Percentiles rank a stretch among this genome's conserved stretches.
Conservation (phyloP, 2,329 filamentous ascomycete genomes). For the Cladophialophora yegresii region DNA sequence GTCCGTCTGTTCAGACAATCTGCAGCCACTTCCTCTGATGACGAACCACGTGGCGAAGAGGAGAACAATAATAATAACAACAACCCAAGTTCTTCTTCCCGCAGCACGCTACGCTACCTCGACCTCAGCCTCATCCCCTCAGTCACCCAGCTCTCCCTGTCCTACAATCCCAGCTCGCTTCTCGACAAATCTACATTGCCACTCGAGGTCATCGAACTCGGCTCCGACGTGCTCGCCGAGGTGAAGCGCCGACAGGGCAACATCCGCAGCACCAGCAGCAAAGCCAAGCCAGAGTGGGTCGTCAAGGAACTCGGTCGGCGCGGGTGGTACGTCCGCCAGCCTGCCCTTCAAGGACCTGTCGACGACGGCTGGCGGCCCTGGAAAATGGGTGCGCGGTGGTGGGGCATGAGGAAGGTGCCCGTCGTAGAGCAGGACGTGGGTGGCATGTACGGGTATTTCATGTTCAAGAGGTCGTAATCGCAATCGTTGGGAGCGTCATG, state of each 20-base stretch:
- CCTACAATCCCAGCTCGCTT: slow-evolving; percentile 59
- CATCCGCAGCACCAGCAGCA: slow-evolving; percentile 40
- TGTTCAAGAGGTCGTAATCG: slow-evolving; percentile 53
- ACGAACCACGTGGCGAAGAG: slow-evolving; percentile 37
- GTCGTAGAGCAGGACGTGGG: slow-evolving; percentile 59
- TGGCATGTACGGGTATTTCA: slow-evolving; percentile 62
- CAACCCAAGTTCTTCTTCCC: slow-evolving; percentile 21
- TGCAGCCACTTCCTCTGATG: neutral
- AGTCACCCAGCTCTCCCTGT: slow-evolving; percentile 59
- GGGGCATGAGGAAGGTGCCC: slow-evolving; percentile 75
- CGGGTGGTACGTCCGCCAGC: slow-evolving; percentile 66
- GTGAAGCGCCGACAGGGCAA: slow-evolving; percentile 53
- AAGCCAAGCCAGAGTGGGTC: slow-evolving; percentile 65
- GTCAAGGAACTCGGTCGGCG: slow-evolving; percentile 67
- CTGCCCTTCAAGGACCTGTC: slow-evolving; percentile 38
- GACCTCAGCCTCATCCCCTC: slow-evolving; percentile 71
- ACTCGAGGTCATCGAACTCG: slow-evolving; percentile 74
- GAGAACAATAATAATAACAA: slow-evolving; percentile 31
- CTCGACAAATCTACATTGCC: slow-evolving; percentile 64
- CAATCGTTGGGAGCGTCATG: neutral
- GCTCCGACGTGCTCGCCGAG: slow-evolving; percentile 68
- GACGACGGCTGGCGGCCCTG: slow-evolving; percentile 66
- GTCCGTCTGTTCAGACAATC: slow-evolving; percentile 57
- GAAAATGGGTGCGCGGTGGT: slow-evolving; percentile 83
- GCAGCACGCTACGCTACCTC: slow-evolving; percentile 65